Percentiles rank a stretch among this genome's conserved stretches.
Evolutionary conservation across 805 yeast species (phyloP).

Genomic region (Starmera caribaea): DNA sequence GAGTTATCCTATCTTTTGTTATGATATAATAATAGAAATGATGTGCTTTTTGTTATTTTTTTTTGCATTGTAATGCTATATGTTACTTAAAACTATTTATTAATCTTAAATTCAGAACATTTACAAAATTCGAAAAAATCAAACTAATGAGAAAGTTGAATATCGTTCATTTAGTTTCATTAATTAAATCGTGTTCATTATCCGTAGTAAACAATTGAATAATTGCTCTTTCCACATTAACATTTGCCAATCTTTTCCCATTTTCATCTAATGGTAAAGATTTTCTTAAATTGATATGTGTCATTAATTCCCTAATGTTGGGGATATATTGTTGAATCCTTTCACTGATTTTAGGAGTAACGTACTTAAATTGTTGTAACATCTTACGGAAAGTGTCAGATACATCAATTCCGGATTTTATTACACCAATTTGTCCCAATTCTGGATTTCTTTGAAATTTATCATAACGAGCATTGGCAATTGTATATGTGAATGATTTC

Average conservation of each 20-base stretch:
- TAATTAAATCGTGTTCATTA: slow-evolving; percentile 35
- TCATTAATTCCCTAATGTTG: slow-evolving; percentile 23
- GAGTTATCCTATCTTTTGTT: too few relatives aligned
- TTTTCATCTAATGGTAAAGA: slow-evolving; percentile 29
- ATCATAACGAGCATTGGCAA: slow-evolving; percentile 44
- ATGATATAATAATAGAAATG: too few relatives aligned
- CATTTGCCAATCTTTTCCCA: slow-evolving; percentile 39
- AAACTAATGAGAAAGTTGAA: slow-evolving; percentile 30
- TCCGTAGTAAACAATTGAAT: slow-evolving; percentile 35
- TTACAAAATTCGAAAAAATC: slow-evolving; percentile 22
- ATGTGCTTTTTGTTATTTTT: too few relatives aligned
- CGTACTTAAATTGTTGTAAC: slow-evolving; percentile 44
- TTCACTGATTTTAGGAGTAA: slow-evolving; percentile 44
- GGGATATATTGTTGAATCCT: slow-evolving; percentile 32
- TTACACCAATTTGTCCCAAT: slow-evolving; percentile 43
- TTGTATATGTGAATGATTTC: slow-evolving; percentile 45
- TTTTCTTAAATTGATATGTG: slow-evolving; percentile 19
- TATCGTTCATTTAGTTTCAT: slow-evolving; percentile 34
- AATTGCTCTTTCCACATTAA: slow-evolving; percentile 39
- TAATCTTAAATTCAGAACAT: too few relatives aligned
- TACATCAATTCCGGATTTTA: slow-evolving; percentile 43
- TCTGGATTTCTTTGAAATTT: slow-evolving; percentile 43
- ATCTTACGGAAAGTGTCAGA: slow-evolving; percentile 38
- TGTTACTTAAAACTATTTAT: too few relatives aligned
- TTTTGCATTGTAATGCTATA: too few relatives aligned